A percentile compares a stretch with the other conserved stretches of the same genome.
Conservation (phyloP, 306 rosid genomes). For the Purshia tridentata region DNA sequence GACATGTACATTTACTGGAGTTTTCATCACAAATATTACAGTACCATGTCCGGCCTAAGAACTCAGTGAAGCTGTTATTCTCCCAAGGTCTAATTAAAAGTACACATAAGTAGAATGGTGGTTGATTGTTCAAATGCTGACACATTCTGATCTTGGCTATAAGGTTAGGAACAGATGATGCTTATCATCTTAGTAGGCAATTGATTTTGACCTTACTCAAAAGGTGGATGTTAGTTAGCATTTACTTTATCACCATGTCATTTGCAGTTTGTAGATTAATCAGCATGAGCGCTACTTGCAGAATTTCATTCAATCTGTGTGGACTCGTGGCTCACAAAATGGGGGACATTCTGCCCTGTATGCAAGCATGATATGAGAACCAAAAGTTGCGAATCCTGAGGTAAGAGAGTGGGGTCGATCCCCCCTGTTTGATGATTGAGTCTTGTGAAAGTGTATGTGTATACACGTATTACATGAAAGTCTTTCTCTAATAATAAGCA, state of each 20-base stretch:
- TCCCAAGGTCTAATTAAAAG: background rate
- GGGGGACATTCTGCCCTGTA: constrained; percentile 42
- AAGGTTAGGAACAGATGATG: background rate
- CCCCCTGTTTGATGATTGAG: background rate
- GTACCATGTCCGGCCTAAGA: background rate
- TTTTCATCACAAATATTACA: background rate
- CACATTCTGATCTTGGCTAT: background rate
- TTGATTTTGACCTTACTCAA: background rate
- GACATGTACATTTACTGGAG: background rate
- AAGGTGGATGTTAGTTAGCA: background rate
- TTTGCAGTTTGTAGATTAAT: constrained; percentile 3
- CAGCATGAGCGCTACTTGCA: constrained; percentile 24
- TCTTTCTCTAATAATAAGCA: too few species aligned
- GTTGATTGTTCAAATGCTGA: background rate
- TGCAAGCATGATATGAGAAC: constrained; percentile 41
- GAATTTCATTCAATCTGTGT: constrained; percentile 43
- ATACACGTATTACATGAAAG: too few species aligned
- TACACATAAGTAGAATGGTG: background rate
- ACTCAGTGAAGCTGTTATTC: background rate
- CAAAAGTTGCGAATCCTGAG: constrained; percentile 27
- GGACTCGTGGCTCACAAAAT: constrained; percentile 42
- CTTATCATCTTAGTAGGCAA: background rate
- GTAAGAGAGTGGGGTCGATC: constrained; percentile 20
- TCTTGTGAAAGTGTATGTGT: too few species aligned
- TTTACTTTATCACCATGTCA: background rate